phyloP scores from a whole-genome alignment of 768 basidiomycete genomes.

The Agaricus blazei region DNA sequence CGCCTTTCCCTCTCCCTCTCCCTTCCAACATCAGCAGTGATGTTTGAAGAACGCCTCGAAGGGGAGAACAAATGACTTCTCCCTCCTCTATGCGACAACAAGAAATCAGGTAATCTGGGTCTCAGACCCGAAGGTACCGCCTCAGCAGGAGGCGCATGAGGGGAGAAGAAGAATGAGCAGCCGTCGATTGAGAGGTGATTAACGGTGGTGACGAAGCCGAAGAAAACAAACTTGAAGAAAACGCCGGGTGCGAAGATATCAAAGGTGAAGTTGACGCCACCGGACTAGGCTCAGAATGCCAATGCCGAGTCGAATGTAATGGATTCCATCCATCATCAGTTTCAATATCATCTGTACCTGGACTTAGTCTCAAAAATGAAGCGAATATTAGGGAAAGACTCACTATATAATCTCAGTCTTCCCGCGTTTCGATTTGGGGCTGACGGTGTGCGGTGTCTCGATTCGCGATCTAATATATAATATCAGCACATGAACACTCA shows the following conservation, averaged over 20 bases:
- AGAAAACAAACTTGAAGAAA: constrained; percentile 4
- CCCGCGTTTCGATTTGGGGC: background rate
- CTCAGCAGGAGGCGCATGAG: background rate
- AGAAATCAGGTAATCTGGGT: background rate
- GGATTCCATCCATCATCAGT: constrained; percentile 3
- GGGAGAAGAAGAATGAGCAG: background rate
- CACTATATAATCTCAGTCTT: background rate
- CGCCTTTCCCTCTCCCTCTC: too few relatives aligned
- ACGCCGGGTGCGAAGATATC: background rate
- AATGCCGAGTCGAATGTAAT: background rate
- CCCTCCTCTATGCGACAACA: background rate
- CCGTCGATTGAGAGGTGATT: background rate
- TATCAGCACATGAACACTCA: background rate
- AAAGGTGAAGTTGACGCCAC: background rate
- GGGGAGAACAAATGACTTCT: background rate
- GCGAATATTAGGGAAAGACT: background rate
- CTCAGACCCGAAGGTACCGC: background rate
- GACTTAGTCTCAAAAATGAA: background rate
- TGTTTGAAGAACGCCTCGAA: background rate
- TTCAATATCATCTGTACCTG: background rate
- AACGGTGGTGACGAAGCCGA: background rate
- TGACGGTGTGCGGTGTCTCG: background rate
- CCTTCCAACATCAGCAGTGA: too few relatives aligned
- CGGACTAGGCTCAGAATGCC: background rate
- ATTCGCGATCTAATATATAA: background rate